phyloP scores from a whole-genome alignment of 192 early-diverging fungal genomes.

The Cetraspora pellucida region DNA sequence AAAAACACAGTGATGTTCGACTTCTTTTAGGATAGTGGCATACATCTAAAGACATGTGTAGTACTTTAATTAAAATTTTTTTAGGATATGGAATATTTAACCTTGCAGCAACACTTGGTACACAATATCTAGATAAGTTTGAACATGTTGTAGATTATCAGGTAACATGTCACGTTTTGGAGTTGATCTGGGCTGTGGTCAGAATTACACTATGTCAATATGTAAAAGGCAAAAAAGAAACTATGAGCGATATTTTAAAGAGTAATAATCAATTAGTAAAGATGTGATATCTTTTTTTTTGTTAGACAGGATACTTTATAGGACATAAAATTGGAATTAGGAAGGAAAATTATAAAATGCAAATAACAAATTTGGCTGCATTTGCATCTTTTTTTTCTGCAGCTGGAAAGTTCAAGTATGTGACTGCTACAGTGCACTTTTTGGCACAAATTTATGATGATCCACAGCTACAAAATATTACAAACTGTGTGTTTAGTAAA shows the following conservation, averaged over 20 bases:
- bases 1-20: not conserved
- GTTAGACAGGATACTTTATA: not conserved
- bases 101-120: not conserved
- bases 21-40: constrained; percentile 10
- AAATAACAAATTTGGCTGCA: too few relatives aligned
- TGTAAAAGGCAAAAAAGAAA: not conserved
- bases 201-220: not conserved
- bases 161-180: not conserved
- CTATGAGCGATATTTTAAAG: too few relatives aligned
- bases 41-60: not conserved
- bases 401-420: constrained; percentile 7
- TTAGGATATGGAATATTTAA: constrained; percentile 18
- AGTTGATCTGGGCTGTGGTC: not conserved
- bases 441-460: constrained; percentile 7
- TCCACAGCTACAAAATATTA: constrained; percentile 7
- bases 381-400: not conserved
- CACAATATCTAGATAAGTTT: constrained; percentile 14
- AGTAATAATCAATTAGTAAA: too few relatives aligned
- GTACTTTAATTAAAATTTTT: not conserved
- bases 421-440: not conserved
- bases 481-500: not conserved
- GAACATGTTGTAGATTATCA: constrained; percentile 8
- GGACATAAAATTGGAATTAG: too few relatives aligned
- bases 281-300: not conserved
- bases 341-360: not conserved